Evolutionary conservation across 2,329 filamentous ascomycete species (phyloP).

Genomic region (Cladosporium sphaerospermum): DNA sequence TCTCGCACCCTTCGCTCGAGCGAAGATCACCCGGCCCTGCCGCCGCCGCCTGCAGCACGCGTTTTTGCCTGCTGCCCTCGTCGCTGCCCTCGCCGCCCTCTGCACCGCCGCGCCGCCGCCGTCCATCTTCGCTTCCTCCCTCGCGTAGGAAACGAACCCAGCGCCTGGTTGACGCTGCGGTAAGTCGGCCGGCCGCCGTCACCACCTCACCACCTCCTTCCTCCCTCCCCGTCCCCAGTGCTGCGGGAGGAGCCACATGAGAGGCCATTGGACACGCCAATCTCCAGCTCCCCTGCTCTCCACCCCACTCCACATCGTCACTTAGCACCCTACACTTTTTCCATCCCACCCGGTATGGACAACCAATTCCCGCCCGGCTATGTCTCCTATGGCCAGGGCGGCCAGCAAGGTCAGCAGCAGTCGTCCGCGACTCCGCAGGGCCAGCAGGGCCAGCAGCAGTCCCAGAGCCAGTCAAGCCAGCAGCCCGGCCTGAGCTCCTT

Average conservation of each 20-base stretch:
- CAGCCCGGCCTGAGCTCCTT: conserved; percentile 18
- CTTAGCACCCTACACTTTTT: conserved; percentile 8
- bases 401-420: conserved; percentile 19
- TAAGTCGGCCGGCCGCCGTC: conserved; percentile 9
- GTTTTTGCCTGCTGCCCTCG: neutral
- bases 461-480: conserved; percentile 17
- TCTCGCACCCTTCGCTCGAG: neutral
- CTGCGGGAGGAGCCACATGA: conserved; percentile 13
- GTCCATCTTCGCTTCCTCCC: conserved; percentile 3
- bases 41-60: neutral
- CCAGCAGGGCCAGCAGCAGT: conserved; percentile 18
- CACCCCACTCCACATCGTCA: conserved; percentile 13
- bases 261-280: conserved; percentile 13
- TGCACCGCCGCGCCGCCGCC: neutral
- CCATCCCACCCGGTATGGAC: conserved; percentile 18
- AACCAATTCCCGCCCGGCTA: conserved; percentile 23
- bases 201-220: neutral
- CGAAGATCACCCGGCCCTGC: neutral
- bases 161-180: conserved; percentile 7
- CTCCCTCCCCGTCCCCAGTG: neutral
- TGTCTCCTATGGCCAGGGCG: conserved; percentile 20
- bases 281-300: conserved; percentile 14
- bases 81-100: neutral
- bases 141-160: conserved; percentile 1
- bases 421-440: conserved; percentile 16